Percentiles rank a stretch among this genome's conserved stretches.
Evolutionary conservation across 1,139 yeast species (phyloP).

Genomic region (Kurtzmaniella quercitrusa): DNA sequence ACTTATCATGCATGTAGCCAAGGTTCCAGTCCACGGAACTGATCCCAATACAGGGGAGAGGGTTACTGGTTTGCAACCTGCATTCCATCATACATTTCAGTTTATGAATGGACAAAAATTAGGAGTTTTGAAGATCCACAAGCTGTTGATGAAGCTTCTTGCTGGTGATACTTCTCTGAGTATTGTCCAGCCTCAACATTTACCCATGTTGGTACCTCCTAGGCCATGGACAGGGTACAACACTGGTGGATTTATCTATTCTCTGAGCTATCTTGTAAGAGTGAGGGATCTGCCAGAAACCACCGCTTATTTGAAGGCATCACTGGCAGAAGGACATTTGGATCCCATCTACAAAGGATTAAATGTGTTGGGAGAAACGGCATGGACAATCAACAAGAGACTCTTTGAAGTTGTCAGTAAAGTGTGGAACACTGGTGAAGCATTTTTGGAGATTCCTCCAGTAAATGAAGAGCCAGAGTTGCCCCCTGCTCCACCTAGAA

Average conservation of each 20-base stretch:
- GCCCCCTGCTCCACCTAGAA: conserved; percentile 63
- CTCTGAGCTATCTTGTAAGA: conserved; percentile 62
- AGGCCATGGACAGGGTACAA: conserved; percentile 79
- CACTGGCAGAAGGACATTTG: conserved; percentile 65
- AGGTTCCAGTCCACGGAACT: conserved; percentile 67
- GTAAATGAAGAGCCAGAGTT: conserved; percentile 48
- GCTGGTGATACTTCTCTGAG: conserved; percentile 65
- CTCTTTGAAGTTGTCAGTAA: conserved; percentile 66
- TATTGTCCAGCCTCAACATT: conserved; percentile 77
- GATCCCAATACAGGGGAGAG: conserved; percentile 73
- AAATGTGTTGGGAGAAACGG: conserved; percentile 80
- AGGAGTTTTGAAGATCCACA: conserved; percentile 80
- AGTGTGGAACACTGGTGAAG: conserved; percentile 84
- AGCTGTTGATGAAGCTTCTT: conserved; percentile 58
- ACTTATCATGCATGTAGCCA: conserved; percentile 74
- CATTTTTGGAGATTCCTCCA: conserved; percentile 78
- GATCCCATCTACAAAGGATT: conserved; percentile 72
- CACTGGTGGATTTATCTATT: conserved; percentile 78
- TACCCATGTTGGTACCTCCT: conserved; percentile 93
- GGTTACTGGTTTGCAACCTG: conserved; percentile 77
- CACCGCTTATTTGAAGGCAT: conserved; percentile 79
- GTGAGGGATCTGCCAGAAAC: conserved; percentile 89
- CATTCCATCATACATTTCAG: conserved; percentile 85
- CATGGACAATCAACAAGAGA: conserved; percentile 86
- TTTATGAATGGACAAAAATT: conserved; percentile 72